phyloP scores from a whole-genome alignment of 2,329 filamentous ascomycete species.

The Clonostachys solani region DNA sequence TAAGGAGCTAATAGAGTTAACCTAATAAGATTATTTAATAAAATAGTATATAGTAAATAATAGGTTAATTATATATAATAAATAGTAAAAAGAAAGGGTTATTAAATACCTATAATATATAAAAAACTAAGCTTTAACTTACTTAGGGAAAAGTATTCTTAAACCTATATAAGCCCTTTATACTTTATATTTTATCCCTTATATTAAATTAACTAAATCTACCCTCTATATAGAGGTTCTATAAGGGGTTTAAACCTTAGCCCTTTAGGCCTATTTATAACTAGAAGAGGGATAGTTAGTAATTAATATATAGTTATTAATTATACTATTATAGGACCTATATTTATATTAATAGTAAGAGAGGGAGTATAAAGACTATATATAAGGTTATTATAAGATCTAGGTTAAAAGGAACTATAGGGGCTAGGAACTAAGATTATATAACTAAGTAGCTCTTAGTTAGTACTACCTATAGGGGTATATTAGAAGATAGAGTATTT shows the following conservation, averaged over 20 bases:
- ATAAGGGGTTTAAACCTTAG: no score
- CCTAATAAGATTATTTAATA: neutral
- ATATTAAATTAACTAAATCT: no score
- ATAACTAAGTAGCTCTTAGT: no score
- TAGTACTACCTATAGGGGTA: no score
- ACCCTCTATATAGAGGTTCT: neutral
- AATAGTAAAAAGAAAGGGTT: neutral
- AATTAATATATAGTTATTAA: neutral
- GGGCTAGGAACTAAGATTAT: no score
- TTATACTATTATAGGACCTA: neutral
- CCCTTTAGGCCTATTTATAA: no score
- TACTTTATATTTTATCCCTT: neutral
- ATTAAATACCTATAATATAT: no score
- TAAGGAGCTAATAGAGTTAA: neutral
- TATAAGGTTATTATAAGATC: neutral
- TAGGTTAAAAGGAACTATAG: no score
- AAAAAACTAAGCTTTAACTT: neutral
- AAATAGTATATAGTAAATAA: neutral
- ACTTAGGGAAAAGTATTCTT: neutral
- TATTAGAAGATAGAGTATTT: no score
- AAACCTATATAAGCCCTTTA: neutral
- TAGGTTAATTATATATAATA: neutral
- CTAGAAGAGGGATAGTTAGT: no score
- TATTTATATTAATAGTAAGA: neutral
- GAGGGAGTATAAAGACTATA: neutral